Evolutionary conservation across 495 filamentous ascomycete species (phyloP), one percentile per base, ranked within the genome.

Genomic region (Chaetomium cochliodes): DNA sequence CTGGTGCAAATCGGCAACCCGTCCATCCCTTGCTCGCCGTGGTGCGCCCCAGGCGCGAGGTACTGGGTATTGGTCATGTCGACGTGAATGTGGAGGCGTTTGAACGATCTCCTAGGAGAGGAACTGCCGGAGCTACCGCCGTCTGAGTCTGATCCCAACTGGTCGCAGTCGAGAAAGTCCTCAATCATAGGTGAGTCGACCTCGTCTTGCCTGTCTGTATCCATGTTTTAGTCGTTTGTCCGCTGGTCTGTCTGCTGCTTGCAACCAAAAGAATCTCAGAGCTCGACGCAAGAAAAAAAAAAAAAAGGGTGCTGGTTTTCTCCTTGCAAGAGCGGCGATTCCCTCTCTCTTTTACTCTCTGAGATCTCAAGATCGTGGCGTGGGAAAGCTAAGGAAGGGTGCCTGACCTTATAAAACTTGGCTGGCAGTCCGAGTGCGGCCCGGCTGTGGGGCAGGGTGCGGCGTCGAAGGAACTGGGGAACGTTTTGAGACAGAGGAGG

Each of bases 11-110:
- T 49, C 28, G 67, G 65, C 50, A 72, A 41, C 51, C 60, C 59
- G 58, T 73, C 64, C 20, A 64, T 63, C 18, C 64, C 70, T 41
- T 65, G 65, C 41, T 69, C 68, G 23, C 56, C 42, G 52, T 69
- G 67, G 54, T 72, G 67, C 54, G 65, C 60, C 52, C 60, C 54
- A 12, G 72, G 70, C 64, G 59, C 58, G 50, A 75, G 70, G 60
- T 74, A 77, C 37, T 72, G 73, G 39, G 64, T 20, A 58, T 53
- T 67, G 53, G 70, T 53, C 72, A 77, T 77, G 65, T 73, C 72
- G 69, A 72, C 52, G 64, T 69, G 59, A 55, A 71, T 68, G 47
- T 62, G 66, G 8, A 72, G 58, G 25, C 62, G 68, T 50, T 62
- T 58, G 49, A 67, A 50, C 22, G 66, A 13, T 33, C 26, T 66